Evolutionary conservation across 1,139 yeast species (phyloP), one percentile per base, ranked within the genome.

Genomic region (Lodderomyces theae): DNA sequence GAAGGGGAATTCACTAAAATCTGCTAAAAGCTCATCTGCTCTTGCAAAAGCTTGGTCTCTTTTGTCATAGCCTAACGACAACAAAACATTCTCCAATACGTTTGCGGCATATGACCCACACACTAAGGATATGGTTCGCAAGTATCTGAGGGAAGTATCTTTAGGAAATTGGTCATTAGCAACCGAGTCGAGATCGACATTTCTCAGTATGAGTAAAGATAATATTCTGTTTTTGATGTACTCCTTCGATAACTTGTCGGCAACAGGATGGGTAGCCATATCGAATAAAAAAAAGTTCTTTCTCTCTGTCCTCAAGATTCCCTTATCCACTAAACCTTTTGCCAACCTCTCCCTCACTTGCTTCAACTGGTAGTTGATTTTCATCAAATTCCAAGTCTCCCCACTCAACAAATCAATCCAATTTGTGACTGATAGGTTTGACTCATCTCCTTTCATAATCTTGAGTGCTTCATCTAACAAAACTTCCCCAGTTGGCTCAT

Each of bases 201-300:
- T 86, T 62, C 96, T 78, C 35, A 84, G 71, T 9, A 87, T 80
- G 51, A 92, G 71, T 43, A 88, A 63, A 39, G 77, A 74, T 48
- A 90, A 70, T 26, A 88, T 79, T 55, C 97, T 77, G 49, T 80
- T 76, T 48, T 83, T 80, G 43, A 88, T 82, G 50, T 85, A 86
- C 61, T 89, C 94, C 54, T 95, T 87, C 36, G 86, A 76, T 42
- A 83, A 68, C 47, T 75, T 77, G 64, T 92, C 98, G 30, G 94
- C 86, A 11, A 92, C 80, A 3, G 99, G 99, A 62, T 94, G 98
- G 6, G 98, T 94, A 18, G 98, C 96, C 97, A 92, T 92, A 64
- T 92, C 98, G 54, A 92, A 92, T 43, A 92, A 70, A 57, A 94
- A 81, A 62, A 92, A 92, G 67, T 88, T 94, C 59, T 90, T 89